Evolutionary conservation across 2,329 filamentous ascomycete genomes (phyloP), one percentile per base, ranked within the genome.

Genomic region (Bisporella sp.): DNA sequence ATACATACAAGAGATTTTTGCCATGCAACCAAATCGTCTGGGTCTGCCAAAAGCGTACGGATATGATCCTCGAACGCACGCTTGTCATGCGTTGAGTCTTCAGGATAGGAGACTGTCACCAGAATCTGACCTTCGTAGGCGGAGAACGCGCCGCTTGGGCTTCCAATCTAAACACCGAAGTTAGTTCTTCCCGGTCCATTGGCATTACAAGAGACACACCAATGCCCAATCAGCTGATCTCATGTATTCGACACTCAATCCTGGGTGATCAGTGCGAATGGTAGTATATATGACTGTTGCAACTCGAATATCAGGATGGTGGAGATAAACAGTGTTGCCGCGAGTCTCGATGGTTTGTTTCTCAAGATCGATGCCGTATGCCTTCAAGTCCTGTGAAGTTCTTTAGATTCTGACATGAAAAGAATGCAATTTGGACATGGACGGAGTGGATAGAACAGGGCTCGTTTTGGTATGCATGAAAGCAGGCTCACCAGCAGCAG

Each of bases 61-160:
- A 76, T 51, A n/a, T 67, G 63, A 1, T 69, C 58, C 47, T 76
- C 71, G 5, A 64, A 70, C 45, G 43, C 64, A 51, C 45, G 57
- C 51, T 31, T 56, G 31, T 47, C 64, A 49, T 41, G 50, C 48
- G 46, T 59, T 31, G 51, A 50, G 5, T 33, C 31, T 13, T 54
- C 42, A 11, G 62, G 63, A 48, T 62, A 63, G 42, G 71, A 70
- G 29, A 77, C 74, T n/a, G 71, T 73, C 8, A 82, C 62, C 50
- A 73, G 67, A 39, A 82, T 62, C 59, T 82, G 77, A 13, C 77
- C 80, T 65, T 83, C 79, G 54, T 77, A 73, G 45, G 72, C 66
- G 13, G 73, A 71, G 37, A 51, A 54, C 6, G 5, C 8, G 30
- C 28, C 52, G 47, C 30, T 59, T 56, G 45, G 28, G 29, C 35